These are phyloP conservation scores for Pulveroboletus sp. DNA, from an alignment of 768 basidiomycete species.

Conservation along the genomic window DNA sequence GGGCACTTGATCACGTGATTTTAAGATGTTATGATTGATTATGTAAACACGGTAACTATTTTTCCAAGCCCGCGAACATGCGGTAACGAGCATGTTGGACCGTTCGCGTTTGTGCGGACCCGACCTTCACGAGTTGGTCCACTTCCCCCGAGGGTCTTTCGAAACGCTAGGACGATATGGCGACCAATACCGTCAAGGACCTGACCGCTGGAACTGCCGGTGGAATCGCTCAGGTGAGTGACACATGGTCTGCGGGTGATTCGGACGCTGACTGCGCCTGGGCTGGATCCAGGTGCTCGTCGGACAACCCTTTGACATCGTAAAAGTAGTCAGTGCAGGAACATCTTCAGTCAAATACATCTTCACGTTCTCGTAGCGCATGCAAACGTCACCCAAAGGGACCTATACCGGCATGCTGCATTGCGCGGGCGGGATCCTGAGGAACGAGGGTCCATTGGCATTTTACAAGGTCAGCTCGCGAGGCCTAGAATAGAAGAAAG, in stretches of 20 bases:
- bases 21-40: neutral
- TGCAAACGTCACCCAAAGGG: conserved; percentile 90
- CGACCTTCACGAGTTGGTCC: neutral
- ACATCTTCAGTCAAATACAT: neutral
- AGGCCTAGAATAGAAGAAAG: neutral
- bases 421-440: conserved; percentile 86
- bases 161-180: conserved; percentile 22
- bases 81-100: conserved; percentile 1
- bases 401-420: conserved; percentile 86
- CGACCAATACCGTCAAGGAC: conserved; percentile 71
- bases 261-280: conserved; percentile 4
- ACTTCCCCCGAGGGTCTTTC: neutral
- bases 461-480: conserved; percentile 78
- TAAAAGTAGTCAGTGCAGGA: conserved; percentile 77
- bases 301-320: conserved; percentile 94
- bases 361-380: conserved; percentile 50
- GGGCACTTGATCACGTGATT: conserved; percentile 13
- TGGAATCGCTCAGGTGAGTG: conserved; percentile 75
- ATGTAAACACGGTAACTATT: conserved; percentile 1
- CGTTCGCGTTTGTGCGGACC: neutral
- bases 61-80: conserved; percentile 23
- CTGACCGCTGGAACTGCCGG: conserved; percentile 87
- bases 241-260: neutral
- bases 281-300: conserved; percentile 61
- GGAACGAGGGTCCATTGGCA: conserved; percentile 86